Evolutionary conservation across 768 basidiomycete species (phyloP), one percentile per base, ranked within the genome.

Genomic region (Boletus tylopilopsis): DNA sequence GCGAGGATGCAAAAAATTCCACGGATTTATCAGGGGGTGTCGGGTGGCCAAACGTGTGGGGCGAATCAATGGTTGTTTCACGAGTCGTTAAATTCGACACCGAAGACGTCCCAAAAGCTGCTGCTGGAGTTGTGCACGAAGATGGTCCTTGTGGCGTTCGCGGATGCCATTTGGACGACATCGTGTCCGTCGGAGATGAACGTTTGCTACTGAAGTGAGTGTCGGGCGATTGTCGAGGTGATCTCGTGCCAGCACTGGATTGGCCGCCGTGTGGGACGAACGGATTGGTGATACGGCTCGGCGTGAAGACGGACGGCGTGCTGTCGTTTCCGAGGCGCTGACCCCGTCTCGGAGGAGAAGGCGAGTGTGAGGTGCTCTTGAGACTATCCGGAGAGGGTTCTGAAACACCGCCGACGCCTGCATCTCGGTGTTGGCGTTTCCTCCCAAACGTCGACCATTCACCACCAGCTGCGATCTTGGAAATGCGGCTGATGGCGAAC

Each of bases 11-110:
- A 30, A 57, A 54, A 52, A 47, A 55, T 33, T 51, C 55, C 18
- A 56, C 50, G 42, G 50, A 41, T 29, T 57, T 58, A 42, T 57
- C 54, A 53, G 42, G 59, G 4, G 71, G 72, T 18, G 74, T 72
- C 7, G 66, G 67, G 29, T 66, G 50, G 9, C 75, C 75, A 51
- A 74, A 73, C 0, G 75, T 76, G 47, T 59, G 68, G 10, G 75
- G 74, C 21, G 74, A 74, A 54, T 71, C 69, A 23, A 55, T 50
- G 32, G 44, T 51, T 13, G 43, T 42, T 32, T 63, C 57, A 42
- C 45, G 60, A 4, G 68, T 71, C 46, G 63, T 64, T 30, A 60
- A 41, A 29, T 55, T 56, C 53, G 45, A 52, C 38, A 34, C 23
- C n/a, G 55, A 54, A 55, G 54, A 46, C 21, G 45, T 29, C 24